Base-by-base conservation (phyloP, 805 yeast species). In the Clavispora fructus region DNA sequence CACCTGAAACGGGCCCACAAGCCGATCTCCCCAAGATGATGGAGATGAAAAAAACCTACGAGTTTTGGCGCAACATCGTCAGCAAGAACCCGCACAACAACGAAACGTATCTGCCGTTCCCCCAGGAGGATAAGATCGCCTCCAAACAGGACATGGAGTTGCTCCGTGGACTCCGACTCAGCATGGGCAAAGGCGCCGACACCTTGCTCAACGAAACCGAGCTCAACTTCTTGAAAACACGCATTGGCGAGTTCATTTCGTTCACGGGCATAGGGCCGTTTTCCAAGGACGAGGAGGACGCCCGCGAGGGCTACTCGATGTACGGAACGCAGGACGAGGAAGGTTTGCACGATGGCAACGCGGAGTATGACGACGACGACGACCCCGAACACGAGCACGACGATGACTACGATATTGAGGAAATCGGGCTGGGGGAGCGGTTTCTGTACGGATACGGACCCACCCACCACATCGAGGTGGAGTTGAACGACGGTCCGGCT, bases 381-480 rank as follows among this genome's bases (percentile, higher is more conserved):
- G 58, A 56, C 40, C 11, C 9, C 19, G 32, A 29, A 3, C 58
- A 57, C 19, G 54, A 54, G 31, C 28, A 23, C 11, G 67, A 65
- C 42, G 71, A 68, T 44, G 73, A 68, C 44, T 69, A 70, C 54
- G 73, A 69, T 49, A 51, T 70, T 7, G 68, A 65, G 14, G 75
- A 70, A 43, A 50, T 68, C 10, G 54, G 51, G 28, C 65, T 59
- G 13, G 67, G 59, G 35, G 55, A 53, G 11, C 49, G 49, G 19
- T 63, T 62, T 48, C 59, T 55, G 59, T 63, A 63, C 49, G 61
- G 59, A n/a, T 61, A 63, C 33, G 56, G 61, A 1, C 64, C 68
- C 7, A 58, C 65, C 2, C 74, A 67, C 46, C 77, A 68, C 49
- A 67, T 71, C 16, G 75, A 71, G 50, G 67, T 71, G 8, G 75